Percentiles rank a stretch among this genome's conserved stretches.
Conservation (phyloP, 352 stramenopile genomes). For the Peronospora belbahrii region DNA sequence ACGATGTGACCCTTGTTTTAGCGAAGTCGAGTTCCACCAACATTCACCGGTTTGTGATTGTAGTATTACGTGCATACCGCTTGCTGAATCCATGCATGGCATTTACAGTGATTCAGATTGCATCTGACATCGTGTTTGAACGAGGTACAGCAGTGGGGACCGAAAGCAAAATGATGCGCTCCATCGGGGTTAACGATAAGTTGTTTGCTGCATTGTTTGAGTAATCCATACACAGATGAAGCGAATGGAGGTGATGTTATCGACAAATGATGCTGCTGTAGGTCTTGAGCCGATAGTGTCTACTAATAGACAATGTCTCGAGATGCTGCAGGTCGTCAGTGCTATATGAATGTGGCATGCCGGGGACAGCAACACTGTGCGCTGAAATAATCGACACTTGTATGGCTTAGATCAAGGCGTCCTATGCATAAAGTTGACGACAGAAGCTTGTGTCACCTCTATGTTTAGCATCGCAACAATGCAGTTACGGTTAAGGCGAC, state of each 20-base stretch:
- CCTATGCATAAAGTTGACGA: conserved; percentile 55
- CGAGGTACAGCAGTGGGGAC: background rate
- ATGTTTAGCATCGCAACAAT: too few species aligned
- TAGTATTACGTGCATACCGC: conserved; percentile 60
- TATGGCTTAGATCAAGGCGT: conserved; percentile 43
- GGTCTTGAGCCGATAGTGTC: conserved; percentile 17
- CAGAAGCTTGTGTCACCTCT: too few species aligned
- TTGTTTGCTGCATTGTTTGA: conserved; percentile 10
- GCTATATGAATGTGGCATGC: too few species aligned
- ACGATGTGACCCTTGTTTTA: conserved; percentile 8
- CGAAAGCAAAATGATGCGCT: background rate
- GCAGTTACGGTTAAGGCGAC: too few species aligned
- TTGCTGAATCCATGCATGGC: conserved; percentile 48
- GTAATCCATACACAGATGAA: conserved; percentile 18
- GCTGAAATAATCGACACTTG: conserved; percentile 54
- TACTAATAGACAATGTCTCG: conserved; percentile 24
- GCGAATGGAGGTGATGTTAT: conserved; percentile 25
- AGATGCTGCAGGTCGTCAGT: conserved; percentile 22
- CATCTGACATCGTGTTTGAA: conserved; percentile 3
- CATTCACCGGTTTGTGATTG: conserved; percentile 71
- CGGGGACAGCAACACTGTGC: too few species aligned
- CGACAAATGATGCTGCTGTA: conserved; percentile 23
- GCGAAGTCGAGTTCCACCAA: conserved; percentile 37
- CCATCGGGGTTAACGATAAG: background rate
- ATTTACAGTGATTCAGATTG: conserved; percentile 32